Evolutionary conservation across 176 grass and related monocot species (phyloP).

Genomic region (Eragrostis curvula): DNA sequence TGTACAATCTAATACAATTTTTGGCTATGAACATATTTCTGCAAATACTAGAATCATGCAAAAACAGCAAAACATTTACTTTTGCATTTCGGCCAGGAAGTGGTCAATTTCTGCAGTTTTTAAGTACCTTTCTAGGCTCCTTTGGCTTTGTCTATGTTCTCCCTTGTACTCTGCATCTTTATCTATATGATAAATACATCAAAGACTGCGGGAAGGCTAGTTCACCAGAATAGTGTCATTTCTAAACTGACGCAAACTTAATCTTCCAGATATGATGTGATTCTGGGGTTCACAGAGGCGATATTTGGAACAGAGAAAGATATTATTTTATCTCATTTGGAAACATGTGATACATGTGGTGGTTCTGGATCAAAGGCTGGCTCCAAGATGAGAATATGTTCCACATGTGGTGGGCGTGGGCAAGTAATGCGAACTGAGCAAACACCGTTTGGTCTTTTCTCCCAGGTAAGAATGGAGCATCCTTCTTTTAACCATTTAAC

Average conservation of each 20-base stretch:
- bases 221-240: constrained; percentile 9
- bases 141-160: background rate
- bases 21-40: background rate
- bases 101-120: background rate
- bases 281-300: constrained; percentile 85
- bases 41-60: background rate
- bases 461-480: constrained; percentile 69
- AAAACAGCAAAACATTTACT: background rate
- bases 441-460: constrained; percentile 97
- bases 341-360: constrained; percentile 85
- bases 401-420: constrained; percentile 90
- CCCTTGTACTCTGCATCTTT: background rate
- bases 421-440: constrained; percentile 99
- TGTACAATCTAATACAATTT: background rate
- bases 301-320: constrained; percentile 98
- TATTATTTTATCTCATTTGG: constrained; percentile 94
- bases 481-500: constrained; percentile 5
- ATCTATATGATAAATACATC: background rate
- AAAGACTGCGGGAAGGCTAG: constrained; percentile 5
- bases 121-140: background rate
- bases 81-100: background rate
- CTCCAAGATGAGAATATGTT: constrained; percentile 89
- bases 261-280: constrained; percentile 82
- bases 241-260: constrained; percentile 45
- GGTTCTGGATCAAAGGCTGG: constrained; percentile 91